These are phyloP conservation scores for Coemansia sp. DNA, from an alignment of 192 early-diverging fungal species.

Conservation along the genomic window DNA sequence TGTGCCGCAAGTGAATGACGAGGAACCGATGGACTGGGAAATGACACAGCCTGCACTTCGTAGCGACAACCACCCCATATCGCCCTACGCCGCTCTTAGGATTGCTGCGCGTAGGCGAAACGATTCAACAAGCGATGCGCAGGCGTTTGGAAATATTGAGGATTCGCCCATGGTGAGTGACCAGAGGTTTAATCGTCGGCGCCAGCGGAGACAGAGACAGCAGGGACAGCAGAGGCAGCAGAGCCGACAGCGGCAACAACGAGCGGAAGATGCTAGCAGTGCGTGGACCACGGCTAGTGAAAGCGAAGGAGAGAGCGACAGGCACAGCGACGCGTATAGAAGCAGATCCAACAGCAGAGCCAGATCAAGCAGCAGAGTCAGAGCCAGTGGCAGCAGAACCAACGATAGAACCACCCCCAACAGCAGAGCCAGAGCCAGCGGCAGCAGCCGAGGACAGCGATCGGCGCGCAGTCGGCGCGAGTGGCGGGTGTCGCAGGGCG, in stretches of 20 bases:
- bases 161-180: conserved; percentile 18
- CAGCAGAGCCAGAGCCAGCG: conserved; percentile 4
- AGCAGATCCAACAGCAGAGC: not conserved
- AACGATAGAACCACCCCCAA: not conserved
- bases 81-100: conserved; percentile 35
- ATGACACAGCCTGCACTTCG: not conserved
- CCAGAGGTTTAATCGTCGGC: conserved; percentile 17
- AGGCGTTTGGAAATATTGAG: conserved; percentile 5
- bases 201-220: conserved; percentile 1
- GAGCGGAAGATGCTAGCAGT: conserved; percentile 16
- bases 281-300: conserved; percentile 26
- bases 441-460: conserved; percentile 2
- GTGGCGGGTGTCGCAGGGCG: conserved; percentile 34
- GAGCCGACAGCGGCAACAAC: conserved; percentile 2
- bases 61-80: conserved; percentile 26
- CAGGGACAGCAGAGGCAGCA: conserved; percentile 12
- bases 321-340: too few relatives aligned
- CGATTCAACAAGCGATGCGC: not conserved
- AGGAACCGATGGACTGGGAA: conserved; percentile 24
- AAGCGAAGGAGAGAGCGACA: conserved; percentile 1
- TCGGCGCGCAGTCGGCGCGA: conserved; percentile 15
- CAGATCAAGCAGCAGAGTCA: not conserved
- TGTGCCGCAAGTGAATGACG: conserved; percentile 3
- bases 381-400: conserved; percentile 5
- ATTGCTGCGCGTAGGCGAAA: conserved; percentile 9